A percentile compares a stretch with the other conserved stretches of the same genome.
Conservation (phyloP, 2,329 filamentous ascomycete genomes). For the Trichoderma koningiopsis region DNA sequence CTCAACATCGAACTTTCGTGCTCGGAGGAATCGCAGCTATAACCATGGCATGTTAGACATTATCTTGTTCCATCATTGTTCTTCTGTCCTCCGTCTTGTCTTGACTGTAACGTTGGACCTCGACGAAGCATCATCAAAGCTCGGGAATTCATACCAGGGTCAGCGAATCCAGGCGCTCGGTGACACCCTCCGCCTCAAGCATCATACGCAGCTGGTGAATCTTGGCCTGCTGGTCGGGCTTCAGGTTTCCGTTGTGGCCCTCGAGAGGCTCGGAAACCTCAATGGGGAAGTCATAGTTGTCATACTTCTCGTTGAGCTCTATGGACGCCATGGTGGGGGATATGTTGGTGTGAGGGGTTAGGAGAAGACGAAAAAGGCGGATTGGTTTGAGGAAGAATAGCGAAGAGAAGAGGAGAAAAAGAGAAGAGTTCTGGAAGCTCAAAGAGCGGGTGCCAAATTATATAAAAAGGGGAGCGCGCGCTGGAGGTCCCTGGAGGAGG, state of each 20-base stretch:
- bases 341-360: constrained; percentile 22
- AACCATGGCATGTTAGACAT: constrained; percentile 6
- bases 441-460: constrained; percentile 18
- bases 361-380: neutral
- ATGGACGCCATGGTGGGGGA: constrained; percentile 51
- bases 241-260: constrained; percentile 89
- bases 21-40: constrained; percentile 85
- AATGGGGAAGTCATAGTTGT: constrained; percentile 91
- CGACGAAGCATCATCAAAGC: neutral
- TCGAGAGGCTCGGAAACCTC: constrained; percentile 67
- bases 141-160: constrained; percentile 68
- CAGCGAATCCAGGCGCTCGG: constrained; percentile 84
- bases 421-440: constrained; percentile 4
- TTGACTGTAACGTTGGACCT: neutral
- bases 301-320: constrained; percentile 84
- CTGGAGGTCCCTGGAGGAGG: neutral
- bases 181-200: constrained; percentile 83
- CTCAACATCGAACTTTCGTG: constrained; percentile 91
- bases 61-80: neutral
- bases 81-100: neutral
- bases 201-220: constrained; percentile 81
- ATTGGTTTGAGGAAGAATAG: neutral
- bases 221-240: constrained; percentile 82
- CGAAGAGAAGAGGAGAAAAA: neutral
- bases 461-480: constrained; percentile 18